A percentile compares a stretch with the other conserved stretches of the same genome.
phyloP scores from a whole-genome alignment of 257 asterid genomes.

The Scutellaria barbata region DNA sequence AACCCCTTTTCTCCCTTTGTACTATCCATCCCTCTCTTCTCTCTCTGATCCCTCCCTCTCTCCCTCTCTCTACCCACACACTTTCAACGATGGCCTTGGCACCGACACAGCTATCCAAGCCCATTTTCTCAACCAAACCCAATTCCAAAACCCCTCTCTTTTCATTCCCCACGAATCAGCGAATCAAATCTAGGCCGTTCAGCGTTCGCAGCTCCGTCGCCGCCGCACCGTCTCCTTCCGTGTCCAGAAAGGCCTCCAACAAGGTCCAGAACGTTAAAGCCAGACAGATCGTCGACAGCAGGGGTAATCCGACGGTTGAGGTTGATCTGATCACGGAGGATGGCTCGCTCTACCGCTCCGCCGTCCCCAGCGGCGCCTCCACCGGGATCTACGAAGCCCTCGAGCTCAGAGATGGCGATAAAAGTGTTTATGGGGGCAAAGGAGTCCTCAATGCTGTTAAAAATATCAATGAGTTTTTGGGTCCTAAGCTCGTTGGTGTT shows the following conservation, averaged over 20 bases:
- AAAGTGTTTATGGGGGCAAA: conserved; percentile 85
- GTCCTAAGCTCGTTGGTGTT: conserved; percentile 84
- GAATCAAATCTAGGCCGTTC: conserved; percentile 45
- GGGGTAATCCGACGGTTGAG: conserved; percentile 98
- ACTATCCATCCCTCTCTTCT: not conserved
- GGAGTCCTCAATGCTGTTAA: conserved; percentile 86
- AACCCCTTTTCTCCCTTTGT: conserved; percentile 17
- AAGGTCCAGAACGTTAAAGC: conserved; percentile 77
- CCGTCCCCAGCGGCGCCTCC: conserved; percentile 99
- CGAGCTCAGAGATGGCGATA: conserved; percentile 94
- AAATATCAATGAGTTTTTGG: conserved; percentile 73
- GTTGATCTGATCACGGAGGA: conserved; percentile 89
- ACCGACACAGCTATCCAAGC: conserved; percentile 63
- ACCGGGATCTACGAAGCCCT: conserved; percentile 98
- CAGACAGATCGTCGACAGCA: conserved; percentile 96
- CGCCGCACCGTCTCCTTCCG: conserved; percentile 50
- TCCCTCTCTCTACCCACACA: not conserved
- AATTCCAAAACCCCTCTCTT: conserved; percentile 46
- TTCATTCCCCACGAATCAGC: conserved; percentile 45
- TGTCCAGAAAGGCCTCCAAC: conserved; percentile 39
- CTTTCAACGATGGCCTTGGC: conserved; percentile 59
- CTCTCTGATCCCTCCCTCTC: not conserved
- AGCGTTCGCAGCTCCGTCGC: conserved; percentile 65
- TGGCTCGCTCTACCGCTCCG: conserved; percentile 77
- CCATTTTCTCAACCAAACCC: conserved; percentile 68